Percentiles rank a stretch among this genome's conserved stretches.
Evolutionary conservation across 495 filamentous ascomycete species (phyloP).

Genomic region (Echria macrotheca): DNA sequence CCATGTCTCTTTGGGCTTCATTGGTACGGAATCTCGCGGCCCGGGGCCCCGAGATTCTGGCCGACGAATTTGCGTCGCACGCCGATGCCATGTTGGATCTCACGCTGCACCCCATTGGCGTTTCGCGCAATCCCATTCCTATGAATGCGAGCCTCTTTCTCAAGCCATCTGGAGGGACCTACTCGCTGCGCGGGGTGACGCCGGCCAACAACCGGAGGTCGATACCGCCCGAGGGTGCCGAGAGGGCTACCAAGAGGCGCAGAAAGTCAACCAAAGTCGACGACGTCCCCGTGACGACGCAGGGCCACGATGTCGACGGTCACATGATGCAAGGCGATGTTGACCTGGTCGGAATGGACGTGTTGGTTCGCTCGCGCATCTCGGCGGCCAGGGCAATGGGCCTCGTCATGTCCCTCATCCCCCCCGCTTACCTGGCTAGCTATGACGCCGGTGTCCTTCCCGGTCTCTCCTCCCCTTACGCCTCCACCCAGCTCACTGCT

Average conservation of each 20-base stretch:
- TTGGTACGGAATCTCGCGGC: constrained; percentile 66
- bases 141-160: constrained; percentile 87
- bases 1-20: constrained; percentile 80
- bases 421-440: constrained; percentile 38
- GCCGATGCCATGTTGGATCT: constrained; percentile 72
- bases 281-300: constrained; percentile 50
- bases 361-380: constrained; percentile 80
- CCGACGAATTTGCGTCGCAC: constrained; percentile 61
- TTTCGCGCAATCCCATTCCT: constrained; percentile 78
- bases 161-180: constrained; percentile 86
- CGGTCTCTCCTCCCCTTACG: constrained; percentile 63
- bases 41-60: constrained; percentile 51
- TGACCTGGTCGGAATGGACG: constrained; percentile 85
- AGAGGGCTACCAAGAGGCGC: constrained; percentile 59
- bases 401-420: constrained; percentile 60
- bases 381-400: constrained; percentile 81
- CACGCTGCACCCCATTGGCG: constrained; percentile 83
- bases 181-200: constrained; percentile 46
- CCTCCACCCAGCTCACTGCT: constrained; percentile 78
- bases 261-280: constrained; percentile 80
- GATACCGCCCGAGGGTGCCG: constrained; percentile 51
- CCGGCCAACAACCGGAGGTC: constrained; percentile 48
- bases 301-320: constrained; percentile 89
- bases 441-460: constrained; percentile 56
- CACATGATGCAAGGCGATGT: constrained; percentile 97